These are phyloP conservation scores for Pseudogymnoascus sp. DNA, from an alignment of 2,329 filamentous ascomycete genomes.

Conservation along the genomic window DNA sequence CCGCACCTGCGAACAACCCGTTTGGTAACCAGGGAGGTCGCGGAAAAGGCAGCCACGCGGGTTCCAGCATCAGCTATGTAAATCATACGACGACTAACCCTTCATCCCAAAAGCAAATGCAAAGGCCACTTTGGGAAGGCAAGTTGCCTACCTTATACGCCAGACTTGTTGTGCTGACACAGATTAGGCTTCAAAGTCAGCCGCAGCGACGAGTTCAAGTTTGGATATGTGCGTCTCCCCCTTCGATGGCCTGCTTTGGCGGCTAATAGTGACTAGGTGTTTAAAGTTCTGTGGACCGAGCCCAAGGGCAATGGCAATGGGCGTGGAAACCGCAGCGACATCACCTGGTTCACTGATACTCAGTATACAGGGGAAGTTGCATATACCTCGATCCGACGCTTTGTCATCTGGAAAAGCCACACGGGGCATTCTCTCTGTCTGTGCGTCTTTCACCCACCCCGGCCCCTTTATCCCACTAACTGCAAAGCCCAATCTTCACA, in stretches of 20 bases:
- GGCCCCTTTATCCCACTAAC: not conserved
- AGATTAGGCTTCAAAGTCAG: not conserved
- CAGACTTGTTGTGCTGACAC: not conserved
- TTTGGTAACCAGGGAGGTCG: not conserved
- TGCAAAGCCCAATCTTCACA: constrained; percentile 18
- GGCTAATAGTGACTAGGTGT: constrained; percentile 11
- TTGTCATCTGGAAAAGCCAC: too few species aligned
- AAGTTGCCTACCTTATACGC: not conserved
- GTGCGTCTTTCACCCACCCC: constrained; percentile 11
- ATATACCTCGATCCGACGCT: constrained; percentile 14
- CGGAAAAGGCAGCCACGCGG: rapidly evolving
- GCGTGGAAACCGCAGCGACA: too few species aligned
- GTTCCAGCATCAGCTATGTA: rapidly evolving
- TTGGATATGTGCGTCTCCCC: not conserved
- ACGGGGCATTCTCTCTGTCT: constrained; percentile 17
- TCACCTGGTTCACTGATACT: not conserved
- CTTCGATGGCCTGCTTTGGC: not conserved
- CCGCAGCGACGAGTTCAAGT: not conserved
- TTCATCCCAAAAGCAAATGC: not conserved
- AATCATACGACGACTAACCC: not conserved
- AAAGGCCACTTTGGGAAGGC: not conserved
- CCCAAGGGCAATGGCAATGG: too few species aligned
- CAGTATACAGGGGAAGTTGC: not conserved
- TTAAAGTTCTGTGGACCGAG: constrained; percentile 18
- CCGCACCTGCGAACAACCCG: not conserved